phyloP scores from a whole-genome alignment of 371 early-diverging fungal genomes.

The Ordospora pajunii region DNA sequence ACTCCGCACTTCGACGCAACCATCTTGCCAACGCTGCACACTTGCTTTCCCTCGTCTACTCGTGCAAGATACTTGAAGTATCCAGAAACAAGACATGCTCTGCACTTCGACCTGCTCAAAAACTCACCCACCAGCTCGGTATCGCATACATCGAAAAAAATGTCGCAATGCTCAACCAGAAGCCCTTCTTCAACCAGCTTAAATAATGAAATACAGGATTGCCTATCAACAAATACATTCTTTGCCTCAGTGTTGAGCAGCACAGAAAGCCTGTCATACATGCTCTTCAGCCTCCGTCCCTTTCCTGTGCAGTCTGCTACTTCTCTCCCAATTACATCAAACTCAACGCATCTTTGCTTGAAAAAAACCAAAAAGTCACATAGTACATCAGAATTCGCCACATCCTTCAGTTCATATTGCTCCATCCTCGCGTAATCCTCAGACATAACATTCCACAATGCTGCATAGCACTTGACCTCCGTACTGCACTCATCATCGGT shows the following conservation, averaged over 20 bases:
- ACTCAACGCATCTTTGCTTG: neutral
- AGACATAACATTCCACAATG: constrained; percentile 24
- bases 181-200: constrained; percentile 17
- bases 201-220: constrained; percentile 12
- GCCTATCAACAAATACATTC: constrained; percentile 2
- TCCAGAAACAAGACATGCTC: neutral
- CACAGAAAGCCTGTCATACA: neutral
- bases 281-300: neutral
- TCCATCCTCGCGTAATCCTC: constrained; percentile 5
- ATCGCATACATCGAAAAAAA: neutral
- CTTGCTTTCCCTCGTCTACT: neutral
- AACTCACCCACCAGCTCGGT: neutral
- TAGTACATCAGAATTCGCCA: neutral
- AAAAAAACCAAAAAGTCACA: constrained; percentile 30
- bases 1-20: neutral
- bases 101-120: neutral
- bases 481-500: neutral
- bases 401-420: neutral
- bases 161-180: neutral
- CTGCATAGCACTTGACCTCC: constrained; percentile 33
- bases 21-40: neutral
- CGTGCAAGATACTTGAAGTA: constrained; percentile 9
- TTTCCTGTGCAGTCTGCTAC: neutral
- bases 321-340: neutral
- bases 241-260: neutral